A percentile compares a stretch with the other conserved stretches of the same genome.
These are phyloP conservation scores for Alternaria sp. DNA, from an alignment of 2,329 filamentous ascomycete genomes.

Conservation along the genomic window DNA sequence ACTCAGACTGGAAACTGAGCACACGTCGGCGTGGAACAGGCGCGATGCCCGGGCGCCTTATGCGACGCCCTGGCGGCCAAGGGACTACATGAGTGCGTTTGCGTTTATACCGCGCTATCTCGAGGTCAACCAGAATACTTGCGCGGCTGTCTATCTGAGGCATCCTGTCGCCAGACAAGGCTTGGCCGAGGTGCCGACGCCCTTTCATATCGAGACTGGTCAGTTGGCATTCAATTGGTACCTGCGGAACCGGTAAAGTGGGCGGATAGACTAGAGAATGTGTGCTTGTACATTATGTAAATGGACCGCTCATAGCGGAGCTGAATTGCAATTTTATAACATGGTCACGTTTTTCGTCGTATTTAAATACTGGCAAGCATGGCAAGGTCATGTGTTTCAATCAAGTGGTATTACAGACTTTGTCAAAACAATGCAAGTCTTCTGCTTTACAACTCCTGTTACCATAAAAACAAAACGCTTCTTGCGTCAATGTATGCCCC, in stretches of 20 bases:
- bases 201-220: slow-evolving; percentile 73
- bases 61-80: slow-evolving; percentile 86
- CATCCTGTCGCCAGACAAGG: slow-evolving; percentile 91
- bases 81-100: slow-evolving; percentile 88
- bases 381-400: not conserved
- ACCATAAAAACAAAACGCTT: not conserved
- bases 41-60: slow-evolving; percentile 72
- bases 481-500: not conserved
- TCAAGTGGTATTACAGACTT: not conserved
- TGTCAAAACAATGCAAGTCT: not conserved
- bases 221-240: slow-evolving; percentile 96
- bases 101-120: slow-evolving; percentile 94
- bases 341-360: not conserved
- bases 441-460: not conserved
- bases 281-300: slow-evolving; percentile 20
- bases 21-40: slow-evolving; percentile 66
- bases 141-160: slow-evolving; percentile 90
- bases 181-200: slow-evolving; percentile 76
- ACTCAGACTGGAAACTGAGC: slow-evolving; percentile 76
- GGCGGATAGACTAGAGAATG: not conserved
- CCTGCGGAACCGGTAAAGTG: slow-evolving; percentile 73
- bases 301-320: not conserved
- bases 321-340: slow-evolving; percentile 14
- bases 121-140: slow-evolving; percentile 97
- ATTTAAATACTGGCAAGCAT: not conserved